phyloP scores from a whole-genome alignment of 2,329 filamentous ascomycete genomes.

The Fusarium heterosporum region DNA sequence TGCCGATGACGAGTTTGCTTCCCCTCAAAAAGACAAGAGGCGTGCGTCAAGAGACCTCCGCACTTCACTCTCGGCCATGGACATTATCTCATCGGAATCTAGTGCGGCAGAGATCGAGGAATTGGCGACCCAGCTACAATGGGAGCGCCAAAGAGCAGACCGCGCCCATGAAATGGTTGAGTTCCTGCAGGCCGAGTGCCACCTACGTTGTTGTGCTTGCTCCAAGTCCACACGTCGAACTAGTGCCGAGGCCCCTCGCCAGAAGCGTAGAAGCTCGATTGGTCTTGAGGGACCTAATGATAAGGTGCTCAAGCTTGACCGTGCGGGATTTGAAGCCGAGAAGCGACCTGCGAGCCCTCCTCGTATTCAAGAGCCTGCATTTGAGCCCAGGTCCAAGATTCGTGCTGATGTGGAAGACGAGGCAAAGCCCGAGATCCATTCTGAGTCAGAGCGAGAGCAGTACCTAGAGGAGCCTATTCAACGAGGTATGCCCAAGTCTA shows the following conservation, averaged over 20 bases:
- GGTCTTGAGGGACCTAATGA: conserved; percentile 43
- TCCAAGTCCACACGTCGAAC: conserved; percentile 53
- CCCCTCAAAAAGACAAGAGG: conserved; percentile 69
- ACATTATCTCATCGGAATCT: conserved; percentile 66
- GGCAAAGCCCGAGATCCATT: conserved; percentile 16
- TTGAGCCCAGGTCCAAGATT: conserved; percentile 33
- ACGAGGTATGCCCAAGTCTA: conserved; percentile 45
- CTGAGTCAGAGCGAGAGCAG: conserved; percentile 32
- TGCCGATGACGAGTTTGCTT: conserved; percentile 71
- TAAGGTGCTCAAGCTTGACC: conserved; percentile 54
- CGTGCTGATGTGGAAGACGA: conserved; percentile 11
- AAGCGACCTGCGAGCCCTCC: conserved; percentile 30
- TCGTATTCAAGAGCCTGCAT: conserved; percentile 37
- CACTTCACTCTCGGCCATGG: conserved; percentile 60
- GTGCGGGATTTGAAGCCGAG: conserved; percentile 45
- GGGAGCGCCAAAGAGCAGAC: conserved; percentile 73
- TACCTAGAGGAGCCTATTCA: conserved; percentile 44
- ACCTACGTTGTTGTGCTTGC: conserved; percentile 74
- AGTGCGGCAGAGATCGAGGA: conserved; percentile 71
- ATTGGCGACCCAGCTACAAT: conserved; percentile 63
- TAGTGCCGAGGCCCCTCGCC: conserved; percentile 29
- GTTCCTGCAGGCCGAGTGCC: conserved; percentile 80
- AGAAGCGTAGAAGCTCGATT: conserved; percentile 43
- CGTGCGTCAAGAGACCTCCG: conserved; percentile 53
- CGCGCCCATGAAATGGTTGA: conserved; percentile 79